Conservation (phyloP, 2,329 filamentous ascomycete species). For the Didymellaceae sp. region DNA sequence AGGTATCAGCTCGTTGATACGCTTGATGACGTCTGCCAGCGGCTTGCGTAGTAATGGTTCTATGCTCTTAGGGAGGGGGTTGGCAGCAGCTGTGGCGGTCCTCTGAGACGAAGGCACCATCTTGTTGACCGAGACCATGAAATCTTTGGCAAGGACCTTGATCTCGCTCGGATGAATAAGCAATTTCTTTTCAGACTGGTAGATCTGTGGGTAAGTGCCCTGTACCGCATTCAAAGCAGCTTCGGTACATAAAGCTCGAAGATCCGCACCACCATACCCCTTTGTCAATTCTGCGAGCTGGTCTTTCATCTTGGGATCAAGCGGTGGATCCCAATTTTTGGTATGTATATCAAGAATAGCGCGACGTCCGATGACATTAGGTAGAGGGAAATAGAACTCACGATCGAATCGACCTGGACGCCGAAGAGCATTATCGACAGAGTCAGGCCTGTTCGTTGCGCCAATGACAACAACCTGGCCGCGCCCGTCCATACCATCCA, state of each 20-base stretch:
- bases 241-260: constrained; percentile 93
- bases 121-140: constrained; percentile 96
- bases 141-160: constrained; percentile 87
- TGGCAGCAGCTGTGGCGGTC: constrained; percentile 82
- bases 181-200: constrained; percentile 86
- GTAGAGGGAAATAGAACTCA: constrained; percentile 97
- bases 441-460: constrained; percentile 96
- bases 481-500: constrained; percentile 60
- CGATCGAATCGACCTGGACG: constrained; percentile 93
- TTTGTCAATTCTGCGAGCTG: constrained; percentile 88
- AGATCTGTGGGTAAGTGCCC: constrained; percentile 94
- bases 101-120: constrained; percentile 94
- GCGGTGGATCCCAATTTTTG: constrained; percentile 81
- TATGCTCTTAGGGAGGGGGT: constrained; percentile 78
- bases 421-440: constrained; percentile 93
- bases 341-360: constrained; percentile 96
- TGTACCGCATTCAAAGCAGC: constrained; percentile 95
- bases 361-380: constrained; percentile 78
- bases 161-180: constrained; percentile 86
- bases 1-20: constrained; percentile 79
- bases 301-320: constrained; percentile 79
- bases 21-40: constrained; percentile 69
- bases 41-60: constrained; percentile 81
- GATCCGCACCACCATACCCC: constrained; percentile 94
- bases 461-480: constrained; percentile 96